Evolutionary conservation across 768 basidiomycete genomes (phyloP), one percentile per base, ranked within the genome.

Genomic region (Serendipita sp.): DNA sequence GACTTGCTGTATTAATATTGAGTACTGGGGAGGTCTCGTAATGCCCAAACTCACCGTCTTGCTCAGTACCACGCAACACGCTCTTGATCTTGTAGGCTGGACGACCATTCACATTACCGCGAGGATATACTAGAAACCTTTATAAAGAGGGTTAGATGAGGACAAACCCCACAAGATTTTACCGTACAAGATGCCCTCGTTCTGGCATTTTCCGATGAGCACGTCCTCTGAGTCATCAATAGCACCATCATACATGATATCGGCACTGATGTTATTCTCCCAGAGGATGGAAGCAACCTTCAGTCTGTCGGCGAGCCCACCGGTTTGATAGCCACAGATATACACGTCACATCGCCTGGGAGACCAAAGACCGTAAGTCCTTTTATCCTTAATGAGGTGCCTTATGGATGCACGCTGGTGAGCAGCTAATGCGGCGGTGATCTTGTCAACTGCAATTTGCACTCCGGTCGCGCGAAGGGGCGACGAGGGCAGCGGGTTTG

Each of bases 321-420:
- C 89, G 5, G 83, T 76, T 67, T 88, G 84, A 52, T 63, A 65
- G 18, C 18, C 56, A 36, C 56, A 60, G 11, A 92, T 79, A 67
- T 91, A 92, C 10, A 92, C 90, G 68, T 92, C 90, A 68, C 91
- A 91, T 44, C 89, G 78, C 15, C 89, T 80, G n/a, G 90, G 90
- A 72, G 88, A 88, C 89, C 88, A 92, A 70, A 83, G 88, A 0
- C 91, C 90, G 67, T 90, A 92, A 0, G 91, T 90, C 10, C 83
- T 82, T 66, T 85, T 82, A 70, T 90, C 88, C 72, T 86, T 90
- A 63, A 89, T 76, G 3, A 89, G 77, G 2, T 80, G 79, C 71
- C 83, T 84, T 44, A 89, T 80, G 0, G 85, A 84, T 0, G 75
- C 72, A 7, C 80, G 80, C 70, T 91, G 89, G 70, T 82, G 87